These are phyloP conservation scores for Cladosporium halotolerans DNA, from an alignment of 2,329 filamentous ascomycete species.

Conservation along the genomic window DNA sequence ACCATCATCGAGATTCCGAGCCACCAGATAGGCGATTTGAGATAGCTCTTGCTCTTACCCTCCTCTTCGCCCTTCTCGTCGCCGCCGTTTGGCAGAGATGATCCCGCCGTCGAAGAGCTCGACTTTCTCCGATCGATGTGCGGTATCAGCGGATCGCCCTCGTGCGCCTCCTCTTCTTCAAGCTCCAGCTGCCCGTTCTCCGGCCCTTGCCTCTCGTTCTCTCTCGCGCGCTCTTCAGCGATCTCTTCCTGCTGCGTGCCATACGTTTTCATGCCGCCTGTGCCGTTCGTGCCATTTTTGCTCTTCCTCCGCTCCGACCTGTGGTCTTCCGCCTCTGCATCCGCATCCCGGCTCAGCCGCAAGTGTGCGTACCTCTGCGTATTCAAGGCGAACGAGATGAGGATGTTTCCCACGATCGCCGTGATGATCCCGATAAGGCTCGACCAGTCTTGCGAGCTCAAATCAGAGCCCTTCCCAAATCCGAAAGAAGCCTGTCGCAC, in stretches of 20 bases:
- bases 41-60: conserved; percentile 61
- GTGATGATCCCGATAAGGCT: conserved; percentile 92
- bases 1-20: conserved; percentile 86
- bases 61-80: conserved; percentile 34
- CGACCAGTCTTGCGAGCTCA: conserved; percentile 56
- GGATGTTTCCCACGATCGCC: conserved; percentile 83
- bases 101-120: conserved; percentile 28
- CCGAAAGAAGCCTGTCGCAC: conserved; percentile 3
- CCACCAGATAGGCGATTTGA: conserved; percentile 96
- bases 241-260: conserved; percentile 37
- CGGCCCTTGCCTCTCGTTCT: conserved; percentile 17
- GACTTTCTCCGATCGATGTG: conserved; percentile 45
- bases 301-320: conserved; percentile 26
- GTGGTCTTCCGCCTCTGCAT: conserved; percentile 35
- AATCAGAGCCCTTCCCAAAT: neutral
- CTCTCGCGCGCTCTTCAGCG: conserved; percentile 27
- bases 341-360: conserved; percentile 65
- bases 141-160: conserved; percentile 48
- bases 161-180: conserved; percentile 31
- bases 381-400: conserved; percentile 93
- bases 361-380: conserved; percentile 95
- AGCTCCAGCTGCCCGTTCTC: conserved; percentile 27
- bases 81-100: neutral
- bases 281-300: neutral
- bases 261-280: conserved; percentile 32